phyloP scores from a whole-genome alignment of 805 yeast species.

The Candida ascalaphidarum region DNA sequence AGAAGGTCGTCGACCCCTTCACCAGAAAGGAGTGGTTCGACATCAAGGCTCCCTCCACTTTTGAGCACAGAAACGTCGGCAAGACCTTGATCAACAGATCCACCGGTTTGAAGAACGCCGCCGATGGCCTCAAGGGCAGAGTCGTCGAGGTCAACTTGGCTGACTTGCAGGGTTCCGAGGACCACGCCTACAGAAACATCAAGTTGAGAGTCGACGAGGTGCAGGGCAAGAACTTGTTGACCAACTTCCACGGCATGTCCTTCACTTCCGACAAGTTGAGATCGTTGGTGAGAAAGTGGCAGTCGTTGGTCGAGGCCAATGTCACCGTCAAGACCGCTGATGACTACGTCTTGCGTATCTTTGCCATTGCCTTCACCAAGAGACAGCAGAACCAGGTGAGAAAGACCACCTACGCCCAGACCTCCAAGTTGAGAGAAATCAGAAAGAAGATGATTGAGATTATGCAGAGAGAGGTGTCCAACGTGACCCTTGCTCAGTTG shows the following conservation, averaged over 20 bases:
- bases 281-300: slow-evolving; percentile 98
- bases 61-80: slow-evolving; percentile 97
- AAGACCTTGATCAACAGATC: slow-evolving; percentile 98
- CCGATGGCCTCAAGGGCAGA: slow-evolving; percentile 97
- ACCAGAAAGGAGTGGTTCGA: slow-evolving; percentile 98
- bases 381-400: slow-evolving; percentile 94
- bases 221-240: slow-evolving; percentile 95
- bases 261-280: slow-evolving; percentile 97
- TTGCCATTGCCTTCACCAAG: slow-evolving; percentile 98
- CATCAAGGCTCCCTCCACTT: slow-evolving; percentile 97
- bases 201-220: slow-evolving; percentile 98
- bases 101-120: slow-evolving; percentile 96
- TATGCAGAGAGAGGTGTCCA: slow-evolving; percentile 92
- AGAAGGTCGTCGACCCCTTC: slow-evolving; percentile 99
- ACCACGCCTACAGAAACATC: slow-evolving; percentile 95
- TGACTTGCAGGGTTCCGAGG: slow-evolving; percentile 98
- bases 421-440: slow-evolving; percentile 94
- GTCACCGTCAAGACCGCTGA: slow-evolving; percentile 97
- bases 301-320: slow-evolving; percentile 94
- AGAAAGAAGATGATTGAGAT: slow-evolving; percentile 96
- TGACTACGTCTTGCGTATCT: slow-evolving; percentile 93
- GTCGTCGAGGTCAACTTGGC: slow-evolving; percentile 93
- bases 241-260: slow-evolving; percentile 99
- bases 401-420: slow-evolving; percentile 97
- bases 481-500: slow-evolving; percentile 92